Base-by-base conservation (phyloP, 1,284 basidiomycete species). In the Puccinia horiana region DNA sequence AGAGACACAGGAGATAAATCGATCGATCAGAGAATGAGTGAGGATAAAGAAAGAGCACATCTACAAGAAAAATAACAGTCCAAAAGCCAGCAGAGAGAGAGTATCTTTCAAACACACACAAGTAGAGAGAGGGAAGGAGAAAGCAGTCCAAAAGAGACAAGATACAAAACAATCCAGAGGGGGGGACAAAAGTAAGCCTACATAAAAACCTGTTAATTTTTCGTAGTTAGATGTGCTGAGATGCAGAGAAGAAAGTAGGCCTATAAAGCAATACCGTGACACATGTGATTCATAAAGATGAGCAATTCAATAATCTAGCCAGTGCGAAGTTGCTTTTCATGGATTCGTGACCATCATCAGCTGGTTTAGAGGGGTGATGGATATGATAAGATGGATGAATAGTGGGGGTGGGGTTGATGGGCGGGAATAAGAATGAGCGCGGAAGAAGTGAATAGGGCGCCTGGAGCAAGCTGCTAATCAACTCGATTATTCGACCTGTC, bases 321-420 rank as follows among this genome's bases (percentile, higher is more conserved):
- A 72, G 29, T 47, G 69, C 69, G 26, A 72, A 72, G 69, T 72
- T 72, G 49, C 44, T 52, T 23, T 72, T 72, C 69, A 72, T 72
- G 2, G 69, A 52, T 16, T 49, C 63, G 20, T 65, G 63, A 6
- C 63, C 63, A 72, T 49, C n/a, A 16, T 29, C 29, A 23, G 3
- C 69, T 16, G 16, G n/a, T 72, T 47, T 69, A 26, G 40, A 42
- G 23, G 18, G 65, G 4, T 4, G n/a, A 47, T 69, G 37, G 20
- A 2, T 20, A 1, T 61, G 58, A 32, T 61, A 35, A 61, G 8
- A 61, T 12, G 58, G 18, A n/a, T 23, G 11, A 54, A 18, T 6
- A 14, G n/a, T 6, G 11, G 8, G 14, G 20, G 47, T 29, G 12
- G 69, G 42, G 12, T 72, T 44, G 44, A 52, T 29, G 42, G 32